These are phyloP conservation scores for Peronospora belbahrii DNA, from an alignment of 352 stramenopile species.

Conservation along the genomic window DNA sequence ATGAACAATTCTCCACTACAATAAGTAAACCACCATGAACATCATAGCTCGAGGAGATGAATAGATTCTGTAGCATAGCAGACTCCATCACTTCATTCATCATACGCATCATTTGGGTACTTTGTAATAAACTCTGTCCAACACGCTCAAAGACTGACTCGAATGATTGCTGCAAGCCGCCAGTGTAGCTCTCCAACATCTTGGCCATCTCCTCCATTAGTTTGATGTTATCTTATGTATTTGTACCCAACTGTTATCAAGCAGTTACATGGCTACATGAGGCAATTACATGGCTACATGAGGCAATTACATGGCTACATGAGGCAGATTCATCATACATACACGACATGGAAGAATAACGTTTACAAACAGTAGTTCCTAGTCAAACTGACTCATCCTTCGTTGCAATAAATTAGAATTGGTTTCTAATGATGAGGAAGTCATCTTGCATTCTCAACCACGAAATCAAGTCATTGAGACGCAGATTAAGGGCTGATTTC, in stretches of 20 bases:
- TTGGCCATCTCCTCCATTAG: constrained; percentile 65
- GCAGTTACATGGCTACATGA: no score
- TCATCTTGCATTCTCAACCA: constrained; percentile 20
- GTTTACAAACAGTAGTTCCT: constrained; percentile 12
- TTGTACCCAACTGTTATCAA: no score
- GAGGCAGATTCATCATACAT: no score
- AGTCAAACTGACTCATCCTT: constrained; percentile 32
- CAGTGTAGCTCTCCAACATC: constrained; percentile 52
- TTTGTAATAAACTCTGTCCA: constrained; percentile 57
- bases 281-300: no score
- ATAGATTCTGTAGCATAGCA: constrained; percentile 61
- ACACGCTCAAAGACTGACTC: constrained; percentile 60
- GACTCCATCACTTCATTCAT: constrained; percentile 82
- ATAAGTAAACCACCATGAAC: constrained; percentile 21
- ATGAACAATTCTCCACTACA: constrained; percentile 43
- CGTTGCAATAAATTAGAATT: constrained; percentile 37
- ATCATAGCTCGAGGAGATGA: constrained; percentile 23
- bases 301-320: no score
- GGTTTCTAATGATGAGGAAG: constrained; percentile 35
- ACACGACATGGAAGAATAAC: no score
- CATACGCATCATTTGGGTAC: constrained; percentile 67
- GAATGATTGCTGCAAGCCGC: constrained; percentile 65
- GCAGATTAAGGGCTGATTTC: neutral
- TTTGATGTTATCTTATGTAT: no score
- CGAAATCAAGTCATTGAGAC: constrained; percentile 7